phyloP scores from a whole-genome alignment of 2,329 filamentous ascomycete genomes.

The Fusarium gaditjirri region DNA sequence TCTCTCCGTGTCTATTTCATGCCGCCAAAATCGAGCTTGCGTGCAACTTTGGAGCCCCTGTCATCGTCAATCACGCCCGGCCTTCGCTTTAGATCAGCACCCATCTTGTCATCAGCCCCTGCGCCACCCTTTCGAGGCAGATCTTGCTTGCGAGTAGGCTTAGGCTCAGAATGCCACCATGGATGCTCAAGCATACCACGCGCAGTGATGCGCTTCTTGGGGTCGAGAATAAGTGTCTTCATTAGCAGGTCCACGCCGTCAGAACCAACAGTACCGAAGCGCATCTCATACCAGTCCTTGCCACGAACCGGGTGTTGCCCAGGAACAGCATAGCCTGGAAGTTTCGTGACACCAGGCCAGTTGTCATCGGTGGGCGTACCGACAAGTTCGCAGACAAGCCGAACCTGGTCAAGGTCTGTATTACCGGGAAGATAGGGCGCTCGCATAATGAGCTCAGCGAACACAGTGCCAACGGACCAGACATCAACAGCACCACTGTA shows the following conservation, averaged over 20 bases:
- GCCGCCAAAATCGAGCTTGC: conserved; percentile 81
- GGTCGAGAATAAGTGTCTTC: conserved; percentile 85
- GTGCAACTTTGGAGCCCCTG: conserved; percentile 79
- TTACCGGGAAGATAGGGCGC: conserved; percentile 85
- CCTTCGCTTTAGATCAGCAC: conserved; percentile 81
- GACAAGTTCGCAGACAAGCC: conserved; percentile 83
- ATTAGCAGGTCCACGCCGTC: conserved; percentile 90
- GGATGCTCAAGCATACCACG: conserved; percentile 80
- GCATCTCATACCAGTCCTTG: conserved; percentile 76
- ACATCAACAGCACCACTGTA: conserved; percentile 93
- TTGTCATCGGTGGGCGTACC: conserved; percentile 93
- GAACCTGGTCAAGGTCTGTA: conserved; percentile 87
- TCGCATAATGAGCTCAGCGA: conserved; percentile 88
- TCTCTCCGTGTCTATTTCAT: conserved; percentile 40
- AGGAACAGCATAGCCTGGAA: conserved; percentile 83
- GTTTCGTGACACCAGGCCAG: conserved; percentile 89
- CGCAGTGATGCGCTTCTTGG: conserved; percentile 83
- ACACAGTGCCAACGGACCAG: conserved; percentile 93
- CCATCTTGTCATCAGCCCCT: conserved; percentile 79
- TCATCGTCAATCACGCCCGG: conserved; percentile 74
- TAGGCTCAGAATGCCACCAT: conserved; percentile 88
- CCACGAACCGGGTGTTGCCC: conserved; percentile 71
- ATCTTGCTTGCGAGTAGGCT: conserved; percentile 83
- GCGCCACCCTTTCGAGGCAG: conserved; percentile 81
- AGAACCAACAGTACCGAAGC: conserved; percentile 82